phyloP scores from a whole-genome alignment of 345 rosid species.

The Murraya koenigii region DNA sequence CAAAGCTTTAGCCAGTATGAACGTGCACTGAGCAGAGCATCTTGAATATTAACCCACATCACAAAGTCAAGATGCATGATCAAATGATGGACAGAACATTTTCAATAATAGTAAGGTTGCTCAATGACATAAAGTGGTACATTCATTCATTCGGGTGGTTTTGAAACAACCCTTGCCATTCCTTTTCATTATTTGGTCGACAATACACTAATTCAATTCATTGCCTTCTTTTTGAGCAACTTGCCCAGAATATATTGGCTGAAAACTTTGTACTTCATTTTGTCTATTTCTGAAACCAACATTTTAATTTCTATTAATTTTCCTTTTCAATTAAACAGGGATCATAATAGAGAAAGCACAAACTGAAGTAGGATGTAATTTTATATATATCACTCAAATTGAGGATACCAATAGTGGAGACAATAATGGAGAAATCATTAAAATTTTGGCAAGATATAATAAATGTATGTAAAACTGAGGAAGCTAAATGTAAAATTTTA shows the following conservation, averaged over 20 bases:
- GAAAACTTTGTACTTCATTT: too few species aligned
- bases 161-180: constrained; percentile 11
- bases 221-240: neutral
- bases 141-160: neutral
- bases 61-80: neutral
- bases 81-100: neutral
- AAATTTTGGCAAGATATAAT: too few species aligned
- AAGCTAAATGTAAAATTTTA: too few species aligned
- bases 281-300: too few species aligned
- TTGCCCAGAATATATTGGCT: neutral
- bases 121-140: neutral
- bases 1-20: neutral
- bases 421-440: too few species aligned
- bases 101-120: neutral
- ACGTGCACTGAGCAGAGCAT: neutral
- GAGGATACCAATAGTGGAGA: too few species aligned
- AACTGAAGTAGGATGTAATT: too few species aligned
- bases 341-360: too few species aligned
- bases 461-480: too few species aligned
- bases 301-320: too few species aligned
- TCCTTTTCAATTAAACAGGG: too few species aligned
- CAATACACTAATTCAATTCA: neutral
- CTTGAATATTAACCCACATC: constrained; percentile 1
- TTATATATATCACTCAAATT: too few species aligned
- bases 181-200: constrained; percentile 3